Conservation (phyloP, 306 rosid genomes). For the Glycine tomentella region DNA sequence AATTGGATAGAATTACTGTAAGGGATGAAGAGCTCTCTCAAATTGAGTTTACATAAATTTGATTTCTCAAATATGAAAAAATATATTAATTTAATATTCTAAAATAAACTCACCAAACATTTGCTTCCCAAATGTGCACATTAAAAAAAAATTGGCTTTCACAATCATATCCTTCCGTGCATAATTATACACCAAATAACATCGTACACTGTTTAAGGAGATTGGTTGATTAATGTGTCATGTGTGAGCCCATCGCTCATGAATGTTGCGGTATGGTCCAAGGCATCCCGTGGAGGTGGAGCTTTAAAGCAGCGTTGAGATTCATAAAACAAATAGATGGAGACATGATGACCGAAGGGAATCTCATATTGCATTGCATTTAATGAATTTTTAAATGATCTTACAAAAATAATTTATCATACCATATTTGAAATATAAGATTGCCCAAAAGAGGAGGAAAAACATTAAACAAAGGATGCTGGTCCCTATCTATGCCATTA, state of each 20-base stretch:
- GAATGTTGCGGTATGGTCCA: conserved; percentile 15
- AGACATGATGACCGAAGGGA: background rate
- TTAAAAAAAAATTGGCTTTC: background rate
- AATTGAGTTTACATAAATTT: no score
- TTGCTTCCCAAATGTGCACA: background rate
- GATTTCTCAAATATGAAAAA: no score
- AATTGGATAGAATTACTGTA: no score
- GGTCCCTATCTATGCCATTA: background rate
- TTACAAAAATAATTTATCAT: background rate
- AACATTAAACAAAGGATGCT: background rate
- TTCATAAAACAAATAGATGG: background rate
- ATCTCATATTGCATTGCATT: conserved; percentile 23
- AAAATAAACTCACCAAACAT: no score
- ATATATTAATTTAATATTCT: no score
- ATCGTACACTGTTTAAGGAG: conserved; percentile 9
- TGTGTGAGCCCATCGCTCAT: background rate
- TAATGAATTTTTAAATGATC: conserved; percentile 1
- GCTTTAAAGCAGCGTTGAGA: background rate
- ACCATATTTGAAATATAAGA: background rate
- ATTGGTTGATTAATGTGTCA: conserved; percentile 4
- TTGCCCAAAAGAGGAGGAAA: background rate
- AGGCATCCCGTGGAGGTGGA: background rate
- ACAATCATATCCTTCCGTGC: background rate
- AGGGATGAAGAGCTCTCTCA: no score
- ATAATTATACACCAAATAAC: conserved; percentile 10